Conservation (phyloP, 108 stramenopile species). For the Mediolabrus comicus region DNA sequence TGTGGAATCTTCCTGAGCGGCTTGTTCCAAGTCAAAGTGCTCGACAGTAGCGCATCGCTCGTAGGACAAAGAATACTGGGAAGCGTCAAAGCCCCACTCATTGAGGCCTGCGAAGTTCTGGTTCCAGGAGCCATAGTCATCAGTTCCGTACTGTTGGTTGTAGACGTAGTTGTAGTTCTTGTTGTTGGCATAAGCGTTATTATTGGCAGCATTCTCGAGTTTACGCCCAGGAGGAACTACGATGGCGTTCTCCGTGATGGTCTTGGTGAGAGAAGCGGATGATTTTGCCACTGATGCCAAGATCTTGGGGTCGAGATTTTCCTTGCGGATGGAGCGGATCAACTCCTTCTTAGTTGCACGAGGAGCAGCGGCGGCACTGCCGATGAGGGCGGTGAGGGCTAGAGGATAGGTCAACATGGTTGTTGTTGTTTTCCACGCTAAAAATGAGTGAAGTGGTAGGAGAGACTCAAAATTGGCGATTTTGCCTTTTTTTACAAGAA, state of each 20-base stretch:
- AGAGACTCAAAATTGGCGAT: too few relatives aligned
- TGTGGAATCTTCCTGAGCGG: constrained; percentile 40
- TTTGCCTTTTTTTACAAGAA: too few relatives aligned
- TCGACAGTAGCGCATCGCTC: constrained; percentile 62
- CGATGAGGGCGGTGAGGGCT: neutral
- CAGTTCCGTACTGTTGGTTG: constrained; percentile 3
- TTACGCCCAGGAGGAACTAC: neutral
- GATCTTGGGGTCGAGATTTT: neutral
- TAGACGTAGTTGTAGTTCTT: neutral
- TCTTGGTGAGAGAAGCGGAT: neutral
- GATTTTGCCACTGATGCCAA: neutral
- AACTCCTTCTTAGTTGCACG: neutral
- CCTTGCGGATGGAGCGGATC: neutral
- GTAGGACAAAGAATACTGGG: constrained; percentile 76
- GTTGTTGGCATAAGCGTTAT: neutral
- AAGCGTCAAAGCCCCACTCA: constrained; percentile 55
- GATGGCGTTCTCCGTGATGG: neutral
- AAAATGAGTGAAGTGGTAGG: too few relatives aligned
- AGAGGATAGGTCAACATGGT: neutral
- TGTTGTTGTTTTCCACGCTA: neutral
- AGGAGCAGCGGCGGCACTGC: neutral
- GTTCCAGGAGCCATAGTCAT: constrained; percentile 20
- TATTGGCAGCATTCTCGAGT: constrained; percentile 2
- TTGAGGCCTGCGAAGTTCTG: constrained; percentile 17
- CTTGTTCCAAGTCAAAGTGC: constrained; percentile 45